Base-by-base conservation (phyloP, 345 rosid genomes). In the Aurinia saxatilis region DNA sequence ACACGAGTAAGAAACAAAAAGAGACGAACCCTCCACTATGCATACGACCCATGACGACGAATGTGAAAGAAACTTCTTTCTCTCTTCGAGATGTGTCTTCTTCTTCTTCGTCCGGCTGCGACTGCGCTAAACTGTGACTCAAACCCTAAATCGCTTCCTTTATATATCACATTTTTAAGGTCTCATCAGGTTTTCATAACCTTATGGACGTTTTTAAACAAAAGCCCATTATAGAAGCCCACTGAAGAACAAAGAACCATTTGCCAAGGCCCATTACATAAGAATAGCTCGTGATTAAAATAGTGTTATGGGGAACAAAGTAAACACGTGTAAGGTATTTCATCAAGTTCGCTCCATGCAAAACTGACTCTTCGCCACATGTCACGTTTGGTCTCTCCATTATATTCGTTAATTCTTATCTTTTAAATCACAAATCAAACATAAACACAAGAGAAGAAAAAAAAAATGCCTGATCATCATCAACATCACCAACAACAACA, bases 31-130 rank as follows among this genome's bases (percentile, higher is more conserved):
- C 93, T 44, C 82, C 64, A 57, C 84, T 77, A 72, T 86, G 93
- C 93, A 86, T 86, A 49, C 93, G 87, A 73, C 90, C 93, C 90
- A 84, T 86, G 81, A 75, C 41, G 53, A 65, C 77, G 25, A 44
- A 25, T 25, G 33, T n/a, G 10, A 14, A 13, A 30, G 17, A 16
- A 55, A 10, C 41, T 52, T 52, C 3, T 10, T 21, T 31, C 17
- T 5, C 27, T 17, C 41, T 52, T n/a, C n/a, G 10, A 52, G 57
- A 29, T 13, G 12, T n/a, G n/a, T n/a, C n/a, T n/a, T n/a, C 18
- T 30, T 51, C 29, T 16, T 30, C 31, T 7, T 31, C 31, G 15
- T 33, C 41, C 38, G 25, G 41, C 57, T 52, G 29, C 40, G 41
- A 16, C 57, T 33, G 41, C 57, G 25, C 39, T 31, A 35, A 10